Evolutionary conservation across 176 grass and related monocot species (phyloP).

Genomic region (Oropetium thomaeum): DNA sequence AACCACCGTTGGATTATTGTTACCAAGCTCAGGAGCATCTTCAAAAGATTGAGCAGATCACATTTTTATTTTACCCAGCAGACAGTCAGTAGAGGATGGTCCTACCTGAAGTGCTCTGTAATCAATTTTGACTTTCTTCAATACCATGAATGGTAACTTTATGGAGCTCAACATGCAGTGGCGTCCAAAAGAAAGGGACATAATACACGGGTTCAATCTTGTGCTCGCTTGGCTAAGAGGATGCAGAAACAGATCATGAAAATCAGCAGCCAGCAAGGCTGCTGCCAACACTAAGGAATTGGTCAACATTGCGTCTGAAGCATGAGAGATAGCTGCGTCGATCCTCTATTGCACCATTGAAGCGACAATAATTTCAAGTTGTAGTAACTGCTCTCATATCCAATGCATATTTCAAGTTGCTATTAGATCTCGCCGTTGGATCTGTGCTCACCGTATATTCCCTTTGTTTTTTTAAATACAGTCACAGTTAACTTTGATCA

Average conservation of each 20-base stretch:
- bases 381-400: not conserved
- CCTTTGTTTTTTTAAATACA: too few relatives aligned
- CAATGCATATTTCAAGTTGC: too few relatives aligned
- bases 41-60: too few relatives aligned
- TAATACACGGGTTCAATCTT: not conserved
- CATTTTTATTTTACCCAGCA: not conserved
- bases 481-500: too few relatives aligned
- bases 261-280: not conserved
- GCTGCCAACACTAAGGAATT: not conserved
- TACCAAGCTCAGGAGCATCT: too few relatives aligned
- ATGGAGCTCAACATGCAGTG: not conserved
- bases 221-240: not conserved
- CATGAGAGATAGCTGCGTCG: not conserved
- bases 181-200: not conserved
- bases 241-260: not conserved
- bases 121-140: not conserved
- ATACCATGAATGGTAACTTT: not conserved
- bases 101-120: not conserved
- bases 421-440: too few relatives aligned
- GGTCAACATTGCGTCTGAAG: not conserved
- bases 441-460: too few relatives aligned
- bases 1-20: too few relatives aligned
- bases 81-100: not conserved
- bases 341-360: not conserved
- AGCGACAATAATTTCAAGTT: too few relatives aligned